Percentiles rank a stretch among this genome's conserved stretches.
These are phyloP conservation scores for Suhomyces chickasaworum DNA, from an alignment of 1,139 yeast genomes.

Conservation along the genomic window DNA sequence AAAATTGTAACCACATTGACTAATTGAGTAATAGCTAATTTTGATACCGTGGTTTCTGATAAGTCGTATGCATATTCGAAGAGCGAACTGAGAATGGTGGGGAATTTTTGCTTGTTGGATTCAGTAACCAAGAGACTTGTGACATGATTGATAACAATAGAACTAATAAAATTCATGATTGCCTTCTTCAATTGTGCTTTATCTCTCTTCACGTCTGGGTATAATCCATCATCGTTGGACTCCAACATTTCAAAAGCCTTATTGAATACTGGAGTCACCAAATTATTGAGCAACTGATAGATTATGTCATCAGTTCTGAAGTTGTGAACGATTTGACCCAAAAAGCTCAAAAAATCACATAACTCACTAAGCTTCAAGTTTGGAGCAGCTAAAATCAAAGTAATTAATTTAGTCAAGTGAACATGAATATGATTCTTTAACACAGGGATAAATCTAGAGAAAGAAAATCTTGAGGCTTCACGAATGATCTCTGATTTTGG, in stretches of 20 bases:
- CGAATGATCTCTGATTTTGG: conserved; percentile 69
- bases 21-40: conserved; percentile 69
- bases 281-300: conserved; percentile 70
- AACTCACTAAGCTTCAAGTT: conserved; percentile 66
- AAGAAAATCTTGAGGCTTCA: conserved; percentile 83
- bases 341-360: conserved; percentile 77
- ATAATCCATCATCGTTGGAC: conserved; percentile 20
- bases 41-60: conserved; percentile 56
- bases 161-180: conserved; percentile 66
- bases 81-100: conserved; percentile 63
- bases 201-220: conserved; percentile 59
- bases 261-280: conserved; percentile 71
- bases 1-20: conserved; percentile 65
- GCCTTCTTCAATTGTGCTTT: conserved; percentile 65
- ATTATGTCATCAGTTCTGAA: conserved; percentile 68
- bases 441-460: conserved; percentile 82
- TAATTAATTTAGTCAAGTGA: conserved; percentile 72
- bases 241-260: conserved; percentile 62
- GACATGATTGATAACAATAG: conserved; percentile 73
- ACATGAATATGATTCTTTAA: conserved; percentile 49
- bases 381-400: conserved; percentile 69
- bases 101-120: conserved; percentile 63
- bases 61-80: conserved; percentile 67
- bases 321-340: conserved; percentile 85
- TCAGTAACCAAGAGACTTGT: conserved; percentile 75